A percentile compares a stretch with the other conserved stretches of the same genome.
Conservation (phyloP, 345 rosid species). For the Corymbia maculata region DNA sequence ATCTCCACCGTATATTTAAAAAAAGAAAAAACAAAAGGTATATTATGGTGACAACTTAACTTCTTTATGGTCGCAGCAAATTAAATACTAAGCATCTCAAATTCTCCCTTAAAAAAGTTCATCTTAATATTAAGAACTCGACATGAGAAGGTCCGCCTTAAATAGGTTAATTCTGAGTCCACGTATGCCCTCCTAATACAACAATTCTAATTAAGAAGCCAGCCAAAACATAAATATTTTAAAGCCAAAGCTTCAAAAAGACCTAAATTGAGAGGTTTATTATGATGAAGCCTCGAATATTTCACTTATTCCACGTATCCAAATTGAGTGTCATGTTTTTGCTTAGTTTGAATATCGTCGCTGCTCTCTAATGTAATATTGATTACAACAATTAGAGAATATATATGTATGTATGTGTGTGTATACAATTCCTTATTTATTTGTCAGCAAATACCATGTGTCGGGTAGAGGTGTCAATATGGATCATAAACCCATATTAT, state of each 20-base stretch:
- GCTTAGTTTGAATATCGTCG: neutral
- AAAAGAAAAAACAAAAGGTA: neutral
- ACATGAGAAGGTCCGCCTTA: neutral
- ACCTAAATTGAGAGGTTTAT: no score
- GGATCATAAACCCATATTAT: no score
- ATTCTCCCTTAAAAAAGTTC: neutral
- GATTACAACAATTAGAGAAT: neutral
- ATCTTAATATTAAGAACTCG: no score
- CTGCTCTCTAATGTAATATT: neutral
- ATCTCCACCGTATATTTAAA: fast-evolving
- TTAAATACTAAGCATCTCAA: neutral
- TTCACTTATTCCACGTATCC: no score
- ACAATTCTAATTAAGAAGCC: neutral
- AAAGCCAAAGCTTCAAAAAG: neutral
- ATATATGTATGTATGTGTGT: neutral
- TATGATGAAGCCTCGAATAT: no score
- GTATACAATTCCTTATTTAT: neutral
- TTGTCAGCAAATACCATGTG: fast-evolving
- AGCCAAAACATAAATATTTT: neutral
- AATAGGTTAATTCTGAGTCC: neutral
- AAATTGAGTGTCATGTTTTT: neutral
- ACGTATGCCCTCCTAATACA: neutral
- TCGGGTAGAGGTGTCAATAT: no score
- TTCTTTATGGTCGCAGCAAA: neutral
- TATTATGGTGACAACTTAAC: neutral